Percentiles rank a stretch among this genome's conserved stretches.
Evolutionary conservation across 768 basidiomycete genomes (phyloP).

Genomic region (Sporobolomyces roseus): DNA sequence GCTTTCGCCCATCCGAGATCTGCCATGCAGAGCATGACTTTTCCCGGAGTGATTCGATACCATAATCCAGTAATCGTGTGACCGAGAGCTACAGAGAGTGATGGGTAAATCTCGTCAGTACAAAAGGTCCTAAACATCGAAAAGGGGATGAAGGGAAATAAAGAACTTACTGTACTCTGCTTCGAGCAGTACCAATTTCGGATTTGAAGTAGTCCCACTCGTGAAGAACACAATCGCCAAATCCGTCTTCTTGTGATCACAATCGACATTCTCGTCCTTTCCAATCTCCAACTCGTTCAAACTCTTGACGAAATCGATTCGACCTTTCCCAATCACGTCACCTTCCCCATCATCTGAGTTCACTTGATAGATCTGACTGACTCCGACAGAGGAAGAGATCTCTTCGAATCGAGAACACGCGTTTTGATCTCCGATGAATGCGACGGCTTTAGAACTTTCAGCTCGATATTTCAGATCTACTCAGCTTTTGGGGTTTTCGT

Average conservation of each 20-base stretch:
- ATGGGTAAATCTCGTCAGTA: no score
- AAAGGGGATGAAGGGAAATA: no score
- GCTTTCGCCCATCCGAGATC: conserved; percentile 43
- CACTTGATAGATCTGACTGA: conserved; percentile 29
- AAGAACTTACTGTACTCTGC: conserved; percentile 4
- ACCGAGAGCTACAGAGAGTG: neutral
- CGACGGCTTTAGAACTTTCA: neutral
- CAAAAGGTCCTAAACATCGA: no score
- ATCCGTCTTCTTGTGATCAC: conserved; percentile 7
- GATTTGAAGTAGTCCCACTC: conserved; percentile 27
- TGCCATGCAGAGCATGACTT: conserved; percentile 27
- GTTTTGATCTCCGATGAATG: conserved; percentile 33
- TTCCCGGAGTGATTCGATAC: conserved; percentile 28
- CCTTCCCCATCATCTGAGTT: neutral
- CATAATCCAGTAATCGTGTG: conserved; percentile 15
- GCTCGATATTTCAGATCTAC: conserved; percentile 39
- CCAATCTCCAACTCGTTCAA: neutral
- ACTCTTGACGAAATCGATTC: conserved; percentile 27
- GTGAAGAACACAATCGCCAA: conserved; percentile 34
- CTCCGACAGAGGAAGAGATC: conserved; percentile 6
- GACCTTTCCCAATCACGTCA: neutral
- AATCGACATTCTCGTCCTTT: conserved; percentile 8
- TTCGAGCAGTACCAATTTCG: conserved; percentile 32
- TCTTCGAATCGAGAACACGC: conserved; percentile 22
- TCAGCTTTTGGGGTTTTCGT: no score